phyloP scores from a whole-genome alignment of 257 asterid genomes.

The Solanum clarkiae region DNA sequence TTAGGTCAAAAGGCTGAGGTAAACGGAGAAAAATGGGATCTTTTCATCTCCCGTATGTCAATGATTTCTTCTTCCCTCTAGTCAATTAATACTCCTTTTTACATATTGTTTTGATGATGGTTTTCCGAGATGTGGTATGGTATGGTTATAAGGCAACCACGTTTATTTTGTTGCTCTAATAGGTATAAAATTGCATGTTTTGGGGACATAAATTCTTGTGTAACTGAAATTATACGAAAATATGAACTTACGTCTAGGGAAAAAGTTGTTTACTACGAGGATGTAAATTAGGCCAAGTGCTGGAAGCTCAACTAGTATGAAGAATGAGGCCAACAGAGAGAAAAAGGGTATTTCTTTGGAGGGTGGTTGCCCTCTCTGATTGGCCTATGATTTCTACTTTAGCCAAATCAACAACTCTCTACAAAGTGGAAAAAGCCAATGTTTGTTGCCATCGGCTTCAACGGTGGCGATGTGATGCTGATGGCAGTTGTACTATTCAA shows the following conservation, averaged over 20 bases:
- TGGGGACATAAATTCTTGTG: not conserved
- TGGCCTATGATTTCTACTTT: not conserved
- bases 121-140: no score
- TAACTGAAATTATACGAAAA: not conserved
- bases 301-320: not conserved
- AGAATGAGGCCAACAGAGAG: not conserved
- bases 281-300: not conserved
- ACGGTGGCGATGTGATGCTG: not conserved
- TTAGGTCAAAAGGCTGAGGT: not conserved
- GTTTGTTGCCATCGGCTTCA: not conserved
- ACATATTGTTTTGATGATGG: not conserved
- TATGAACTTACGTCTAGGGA: not conserved
- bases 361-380: not conserved
- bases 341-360: not conserved
- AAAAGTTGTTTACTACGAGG: not conserved
- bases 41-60: not conserved
- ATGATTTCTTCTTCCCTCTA: not conserved
- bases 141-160: no score
- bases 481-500: not conserved
- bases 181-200: not conserved
- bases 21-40: not conserved
- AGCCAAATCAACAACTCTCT: not conserved
- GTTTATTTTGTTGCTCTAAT: no score
- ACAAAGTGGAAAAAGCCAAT: not conserved
- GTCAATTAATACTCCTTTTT: not conserved